Evolutionary conservation across 331 rosid species (phyloP).

Genomic region (Telfairia occidentalis): DNA sequence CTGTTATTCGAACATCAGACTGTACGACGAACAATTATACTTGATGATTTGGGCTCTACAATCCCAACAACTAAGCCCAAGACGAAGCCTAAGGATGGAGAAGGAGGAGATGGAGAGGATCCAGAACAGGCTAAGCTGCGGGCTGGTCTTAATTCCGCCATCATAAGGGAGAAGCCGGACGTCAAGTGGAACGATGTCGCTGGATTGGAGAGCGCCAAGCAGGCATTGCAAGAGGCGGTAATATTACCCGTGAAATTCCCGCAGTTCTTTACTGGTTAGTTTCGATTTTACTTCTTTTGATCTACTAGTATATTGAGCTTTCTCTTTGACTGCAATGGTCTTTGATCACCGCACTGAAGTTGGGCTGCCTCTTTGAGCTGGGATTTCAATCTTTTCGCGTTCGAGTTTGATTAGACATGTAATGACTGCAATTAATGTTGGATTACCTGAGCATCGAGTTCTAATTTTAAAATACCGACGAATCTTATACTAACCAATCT

Average conservation of each 20-base stretch:
- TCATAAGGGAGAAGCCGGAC: conserved; percentile 84
- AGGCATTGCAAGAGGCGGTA: conserved; percentile 91
- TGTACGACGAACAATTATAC: too few species aligned
- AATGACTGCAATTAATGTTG: background rate
- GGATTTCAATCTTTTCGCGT: background rate
- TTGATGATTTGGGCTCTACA: too few species aligned
- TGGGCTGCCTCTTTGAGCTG: background rate
- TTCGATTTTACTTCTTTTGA: background rate
- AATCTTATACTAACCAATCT: background rate
- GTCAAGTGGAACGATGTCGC: conserved; percentile 97
- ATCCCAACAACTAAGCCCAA: conserved; percentile 79
- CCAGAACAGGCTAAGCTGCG: conserved; percentile 81
- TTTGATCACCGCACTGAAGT: background rate
- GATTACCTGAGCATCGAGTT: background rate
- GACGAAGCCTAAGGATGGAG: conserved; percentile 84
- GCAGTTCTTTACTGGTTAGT: conserved; percentile 87
- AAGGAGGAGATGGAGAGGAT: conserved; percentile 79
- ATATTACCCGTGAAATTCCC: conserved; percentile 91
- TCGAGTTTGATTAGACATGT: background rate
- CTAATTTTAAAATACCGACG: background rate
- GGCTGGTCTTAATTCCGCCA: conserved; percentile 82
- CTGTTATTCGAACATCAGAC: too few species aligned
- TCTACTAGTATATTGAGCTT: background rate
- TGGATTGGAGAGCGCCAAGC: conserved; percentile 90
- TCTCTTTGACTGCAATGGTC: background rate